These are phyloP conservation scores for Monilinia vaccinii-corymbosi DNA, from an alignment of 2,329 filamentous ascomycete species.

Conservation along the genomic window DNA sequence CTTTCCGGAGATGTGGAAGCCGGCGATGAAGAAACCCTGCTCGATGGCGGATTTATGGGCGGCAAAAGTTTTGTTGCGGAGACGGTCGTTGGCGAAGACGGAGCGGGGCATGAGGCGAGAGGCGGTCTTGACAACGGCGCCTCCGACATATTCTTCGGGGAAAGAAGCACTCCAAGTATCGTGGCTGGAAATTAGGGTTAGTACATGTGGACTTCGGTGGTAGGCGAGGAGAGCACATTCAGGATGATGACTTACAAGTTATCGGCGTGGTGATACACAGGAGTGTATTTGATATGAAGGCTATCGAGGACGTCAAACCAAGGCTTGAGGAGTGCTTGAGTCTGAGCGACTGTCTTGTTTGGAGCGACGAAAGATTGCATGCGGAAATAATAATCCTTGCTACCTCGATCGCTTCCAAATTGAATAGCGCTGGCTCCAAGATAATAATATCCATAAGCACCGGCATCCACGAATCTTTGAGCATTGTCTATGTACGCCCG, in stretches of 20 bases:
- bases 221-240: not conserved
- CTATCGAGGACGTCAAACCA: conserved; percentile 32
- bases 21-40: conserved; percentile 28
- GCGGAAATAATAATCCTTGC: not conserved
- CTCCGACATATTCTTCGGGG: conserved; percentile 31
- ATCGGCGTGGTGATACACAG: conserved; percentile 25
- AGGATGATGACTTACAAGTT: conserved; percentile 8
- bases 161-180: conserved; percentile 33
- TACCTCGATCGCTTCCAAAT: conserved; percentile 28
- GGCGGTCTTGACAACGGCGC: conserved; percentile 27
- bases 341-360: conserved; percentile 26
- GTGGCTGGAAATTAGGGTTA: conserved; percentile 15
- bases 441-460: conserved; percentile 25
- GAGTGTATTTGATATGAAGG: conserved; percentile 18
- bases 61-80: conserved; percentile 23
- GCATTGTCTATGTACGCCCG: conserved; percentile 41
- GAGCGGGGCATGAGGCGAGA: conserved; percentile 35
- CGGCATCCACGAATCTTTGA: conserved; percentile 31
- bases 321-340: conserved; percentile 28
- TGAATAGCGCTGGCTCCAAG: conserved; percentile 29
- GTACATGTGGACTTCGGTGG: not conserved
- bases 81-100: conserved; percentile 28
- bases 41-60: conserved; percentile 29
- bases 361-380: conserved; percentile 25
- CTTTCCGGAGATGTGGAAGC: conserved; percentile 20